Conservation (phyloP, 345 rosid species). For the Clausena lansium region DNA sequence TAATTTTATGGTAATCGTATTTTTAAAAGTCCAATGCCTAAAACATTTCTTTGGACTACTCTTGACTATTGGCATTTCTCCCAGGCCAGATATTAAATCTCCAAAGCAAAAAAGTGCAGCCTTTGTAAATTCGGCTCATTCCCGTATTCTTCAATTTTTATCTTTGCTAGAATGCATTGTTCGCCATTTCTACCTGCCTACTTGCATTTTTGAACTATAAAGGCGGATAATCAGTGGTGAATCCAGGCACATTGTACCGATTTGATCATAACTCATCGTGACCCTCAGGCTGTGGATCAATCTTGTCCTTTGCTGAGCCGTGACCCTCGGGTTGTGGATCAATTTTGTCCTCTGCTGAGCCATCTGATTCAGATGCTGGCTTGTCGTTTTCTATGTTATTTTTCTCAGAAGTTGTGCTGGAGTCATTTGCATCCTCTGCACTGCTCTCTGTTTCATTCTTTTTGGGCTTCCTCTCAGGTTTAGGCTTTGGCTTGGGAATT, state of each 20-base stretch:
- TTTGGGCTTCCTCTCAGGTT: constrained; percentile 70
- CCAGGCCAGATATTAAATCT: neutral
- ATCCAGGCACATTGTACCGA: neutral
- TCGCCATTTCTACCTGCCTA: neutral
- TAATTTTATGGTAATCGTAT: neutral
- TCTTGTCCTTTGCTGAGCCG: constrained; percentile 31
- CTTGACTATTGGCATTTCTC: neutral
- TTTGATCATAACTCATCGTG: constrained; percentile 67
- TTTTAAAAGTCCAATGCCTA: neutral
- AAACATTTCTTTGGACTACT: neutral
- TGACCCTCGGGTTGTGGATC: constrained; percentile 34
- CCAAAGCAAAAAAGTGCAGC: neutral
- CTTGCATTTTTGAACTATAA: neutral
- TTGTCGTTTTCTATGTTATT: constrained; percentile 21
- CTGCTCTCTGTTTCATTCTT: constrained; percentile 52
- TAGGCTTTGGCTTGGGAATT: constrained; percentile 94
- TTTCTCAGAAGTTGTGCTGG: constrained; percentile 37
- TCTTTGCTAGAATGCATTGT: neutral
- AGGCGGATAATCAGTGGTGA: neutral
- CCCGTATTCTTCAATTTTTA: neutral
- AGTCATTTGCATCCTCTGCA: constrained; percentile 26
- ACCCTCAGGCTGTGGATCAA: constrained; percentile 25
- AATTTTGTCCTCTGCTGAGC: constrained; percentile 20
- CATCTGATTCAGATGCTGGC: constrained; percentile 28
- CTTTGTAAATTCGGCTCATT: neutral